Evolutionary conservation across 2,329 filamentous ascomycete species (phyloP).

Genomic region (Trichoderma gracile): DNA sequence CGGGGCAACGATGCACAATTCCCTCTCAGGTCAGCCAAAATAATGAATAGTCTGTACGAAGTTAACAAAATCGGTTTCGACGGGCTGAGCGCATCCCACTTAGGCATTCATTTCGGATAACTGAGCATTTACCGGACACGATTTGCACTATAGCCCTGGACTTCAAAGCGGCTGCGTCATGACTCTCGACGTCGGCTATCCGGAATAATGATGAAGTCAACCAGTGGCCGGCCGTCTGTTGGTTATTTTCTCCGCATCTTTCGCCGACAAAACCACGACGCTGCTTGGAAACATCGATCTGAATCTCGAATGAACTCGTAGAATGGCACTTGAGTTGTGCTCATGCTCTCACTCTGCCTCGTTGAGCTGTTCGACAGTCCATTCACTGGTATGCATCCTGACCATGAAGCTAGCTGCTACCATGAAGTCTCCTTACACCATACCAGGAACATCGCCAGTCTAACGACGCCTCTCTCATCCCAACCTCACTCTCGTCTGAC

Average conservation of each 20-base stretch:
- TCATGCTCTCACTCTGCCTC: neutral
- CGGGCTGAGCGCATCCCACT: neutral
- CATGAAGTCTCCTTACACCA: neutral
- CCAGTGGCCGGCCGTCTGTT: neutral
- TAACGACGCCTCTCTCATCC: neutral
- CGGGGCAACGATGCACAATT: neutral
- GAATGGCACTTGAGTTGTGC: neutral
- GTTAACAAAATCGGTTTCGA: neutral
- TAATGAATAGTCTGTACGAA: neutral
- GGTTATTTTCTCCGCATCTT: neutral
- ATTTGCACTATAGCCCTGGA: neutral
- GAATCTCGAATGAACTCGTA: neutral
- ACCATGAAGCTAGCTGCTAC: neutral
- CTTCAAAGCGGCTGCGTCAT: too few relatives aligned
- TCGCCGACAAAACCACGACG: slow-evolving; percentile 1
- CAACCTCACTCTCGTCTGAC: slow-evolving; percentile 2
- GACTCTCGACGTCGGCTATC: neutral
- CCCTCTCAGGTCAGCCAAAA: neutral
- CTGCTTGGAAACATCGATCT: neutral
- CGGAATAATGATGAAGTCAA: neutral
- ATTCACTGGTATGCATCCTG: neutral
- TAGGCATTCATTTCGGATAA: neutral
- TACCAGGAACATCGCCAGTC: slow-evolving; percentile 9
- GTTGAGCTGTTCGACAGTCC: neutral
- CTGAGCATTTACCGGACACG: neutral